These are phyloP conservation scores for Cystofilobasidium bisporidii DNA, from an alignment of 768 basidiomycete species.

Conservation along the genomic window DNA sequence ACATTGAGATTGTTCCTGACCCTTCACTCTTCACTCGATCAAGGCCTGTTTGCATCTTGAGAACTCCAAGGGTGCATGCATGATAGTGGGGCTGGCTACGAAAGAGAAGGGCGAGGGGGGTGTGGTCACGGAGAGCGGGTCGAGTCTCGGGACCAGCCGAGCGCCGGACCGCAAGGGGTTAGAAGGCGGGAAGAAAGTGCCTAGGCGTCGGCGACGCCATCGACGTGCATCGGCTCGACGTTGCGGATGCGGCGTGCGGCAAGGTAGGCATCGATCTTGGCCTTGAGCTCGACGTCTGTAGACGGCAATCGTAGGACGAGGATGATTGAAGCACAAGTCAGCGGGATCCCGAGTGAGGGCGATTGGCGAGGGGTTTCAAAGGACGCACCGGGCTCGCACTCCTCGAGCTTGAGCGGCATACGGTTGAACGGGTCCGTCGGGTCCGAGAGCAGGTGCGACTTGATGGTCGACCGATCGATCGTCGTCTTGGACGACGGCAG, in stretches of 20 bases:
- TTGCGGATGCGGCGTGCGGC: slow-evolving; percentile 43
- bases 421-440: slow-evolving; percentile 94
- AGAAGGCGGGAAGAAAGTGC: not conserved
- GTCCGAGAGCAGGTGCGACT: slow-evolving; percentile 85
- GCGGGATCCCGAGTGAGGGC: too few relatives aligned
- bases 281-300: slow-evolving; percentile 62
- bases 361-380: not conserved
- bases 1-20: too few relatives aligned
- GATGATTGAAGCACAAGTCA: slow-evolving; percentile 7
- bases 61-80: too few relatives aligned
- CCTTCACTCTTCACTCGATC: too few relatives aligned
- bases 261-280: slow-evolving; percentile 62
- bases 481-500: slow-evolving; percentile 70
- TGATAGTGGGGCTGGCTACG: too few relatives aligned
- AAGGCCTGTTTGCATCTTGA: too few relatives aligned
- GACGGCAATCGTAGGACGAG: too few relatives aligned
- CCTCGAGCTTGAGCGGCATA: slow-evolving; percentile 63
- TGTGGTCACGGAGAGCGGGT: too few relatives aligned
- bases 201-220: slow-evolving; percentile 9
- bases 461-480: slow-evolving; percentile 85
- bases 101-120: too few relatives aligned
- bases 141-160: too few relatives aligned
- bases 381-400: slow-evolving; percentile 62
- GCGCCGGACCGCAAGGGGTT: too few relatives aligned
- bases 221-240: slow-evolving; percentile 27